These are phyloP conservation scores for Hirschfeldia incana DNA, from an alignment of 345 rosid species.

Conservation along the genomic window DNA sequence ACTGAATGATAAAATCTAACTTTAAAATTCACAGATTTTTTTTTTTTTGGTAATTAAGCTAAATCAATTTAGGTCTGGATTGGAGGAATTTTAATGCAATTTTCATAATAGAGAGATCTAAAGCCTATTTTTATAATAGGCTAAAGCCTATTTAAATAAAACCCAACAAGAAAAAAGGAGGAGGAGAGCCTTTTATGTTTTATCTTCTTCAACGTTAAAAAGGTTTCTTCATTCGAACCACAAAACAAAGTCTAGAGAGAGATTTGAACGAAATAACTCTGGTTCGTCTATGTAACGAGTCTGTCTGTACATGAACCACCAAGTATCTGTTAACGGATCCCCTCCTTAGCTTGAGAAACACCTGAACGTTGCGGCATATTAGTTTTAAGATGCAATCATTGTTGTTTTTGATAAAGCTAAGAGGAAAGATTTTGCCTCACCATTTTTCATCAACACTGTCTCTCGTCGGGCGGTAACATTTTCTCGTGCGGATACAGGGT, in stretches of 20 bases:
- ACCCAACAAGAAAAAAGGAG: slow-evolving; percentile 1
- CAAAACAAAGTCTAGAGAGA: neutral
- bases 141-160: slow-evolving; percentile 16
- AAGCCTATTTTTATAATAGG: neutral
- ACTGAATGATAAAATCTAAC: neutral
- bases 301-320: slow-evolving; percentile 28
- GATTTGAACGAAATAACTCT: slow-evolving; percentile 18
- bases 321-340: neutral
- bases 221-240: slow-evolving; percentile 2
- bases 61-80: neutral
- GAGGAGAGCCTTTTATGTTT: slow-evolving; percentile 1
- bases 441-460: slow-evolving; percentile 14
- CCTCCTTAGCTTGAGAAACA: slow-evolving; percentile 16
- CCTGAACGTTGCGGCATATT: slow-evolving; percentile 8
- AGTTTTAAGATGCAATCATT: slow-evolving; percentile 1
- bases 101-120: neutral
- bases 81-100: neutral
- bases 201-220: slow-evolving; percentile 3
- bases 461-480: slow-evolving; percentile 9
- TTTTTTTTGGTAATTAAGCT: neutral
- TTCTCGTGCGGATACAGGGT: slow-evolving; percentile 9
- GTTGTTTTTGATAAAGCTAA: slow-evolving; percentile 9
- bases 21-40: neutral
- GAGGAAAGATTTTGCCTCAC: slow-evolving; percentile 11
- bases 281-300: slow-evolving; percentile 28